phyloP scores from a whole-genome alignment of 2,329 filamentous ascomycete genomes.

The Hortaea werneckii region DNA sequence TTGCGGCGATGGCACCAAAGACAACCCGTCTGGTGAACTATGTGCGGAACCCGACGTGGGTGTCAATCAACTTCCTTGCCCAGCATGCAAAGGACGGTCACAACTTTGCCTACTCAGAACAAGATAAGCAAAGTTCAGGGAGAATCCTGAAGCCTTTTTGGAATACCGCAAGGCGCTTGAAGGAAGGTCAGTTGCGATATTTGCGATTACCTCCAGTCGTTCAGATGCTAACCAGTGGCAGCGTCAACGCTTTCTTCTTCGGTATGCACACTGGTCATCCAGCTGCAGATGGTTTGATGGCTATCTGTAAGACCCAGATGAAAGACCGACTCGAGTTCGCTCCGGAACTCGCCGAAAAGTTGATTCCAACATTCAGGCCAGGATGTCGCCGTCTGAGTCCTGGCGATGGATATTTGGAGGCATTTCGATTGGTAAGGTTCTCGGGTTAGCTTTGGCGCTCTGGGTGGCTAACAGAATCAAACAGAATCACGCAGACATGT shows the following conservation, averaged over 20 bases:
- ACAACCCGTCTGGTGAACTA: slow-evolving; percentile 23
- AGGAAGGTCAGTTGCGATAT: neutral
- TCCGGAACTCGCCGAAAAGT: slow-evolving; percentile 27
- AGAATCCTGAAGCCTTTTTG: neutral
- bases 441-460: too few relatives aligned
- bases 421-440: slow-evolving; percentile 22
- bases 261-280: slow-evolving; percentile 2
- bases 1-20: slow-evolving; percentile 23
- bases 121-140: slow-evolving; percentile 1
- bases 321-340: slow-evolving; percentile 26
- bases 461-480: too few relatives aligned
- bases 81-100: neutral
- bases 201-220: neutral
- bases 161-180: slow-evolving; percentile 1
- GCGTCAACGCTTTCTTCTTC: slow-evolving; percentile 2
- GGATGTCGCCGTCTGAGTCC: slow-evolving; percentile 41
- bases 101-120: slow-evolving; percentile 1
- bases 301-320: slow-evolving; percentile 20
- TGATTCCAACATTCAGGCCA: slow-evolving; percentile 31
- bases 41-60: slow-evolving; percentile 25
- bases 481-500: slow-evolving; percentile 1
- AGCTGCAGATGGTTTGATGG: slow-evolving; percentile 1
- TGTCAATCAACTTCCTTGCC: slow-evolving; percentile 14
- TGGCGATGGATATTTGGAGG: slow-evolving; percentile 40
- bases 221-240: neutral